Evolutionary conservation across 2,329 filamentous ascomycete genomes (phyloP).

Genomic region (Diaporthe capsici): DNA sequence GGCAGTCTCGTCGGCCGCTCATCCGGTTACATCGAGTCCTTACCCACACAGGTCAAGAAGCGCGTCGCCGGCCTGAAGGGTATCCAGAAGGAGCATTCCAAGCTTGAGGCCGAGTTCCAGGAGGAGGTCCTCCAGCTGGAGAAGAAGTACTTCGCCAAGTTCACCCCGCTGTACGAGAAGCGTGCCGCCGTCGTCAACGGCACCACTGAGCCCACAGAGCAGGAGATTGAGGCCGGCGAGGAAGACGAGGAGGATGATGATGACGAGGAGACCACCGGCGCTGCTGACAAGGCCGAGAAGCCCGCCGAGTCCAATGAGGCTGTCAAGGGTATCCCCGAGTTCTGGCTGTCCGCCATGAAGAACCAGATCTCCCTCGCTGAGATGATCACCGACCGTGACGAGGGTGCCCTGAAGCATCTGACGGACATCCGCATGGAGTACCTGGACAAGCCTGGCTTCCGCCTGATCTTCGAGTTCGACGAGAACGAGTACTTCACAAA

Average conservation of each 20-base stretch:
- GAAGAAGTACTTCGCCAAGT: conserved; percentile 99
- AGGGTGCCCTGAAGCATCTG: conserved; percentile 90
- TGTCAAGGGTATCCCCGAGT: conserved; percentile 91
- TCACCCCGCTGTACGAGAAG: conserved; percentile 96
- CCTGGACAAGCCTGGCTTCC: conserved; percentile 97
- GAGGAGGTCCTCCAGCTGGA: conserved; percentile 98
- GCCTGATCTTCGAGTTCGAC: conserved; percentile 95
- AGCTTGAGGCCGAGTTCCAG: conserved; percentile 98
- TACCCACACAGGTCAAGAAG: conserved; percentile 89
- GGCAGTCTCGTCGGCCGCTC: conserved; percentile 93
- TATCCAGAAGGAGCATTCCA: conserved; percentile 98
- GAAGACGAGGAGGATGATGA: conserved; percentile 80
- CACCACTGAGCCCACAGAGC: conserved; percentile 84
- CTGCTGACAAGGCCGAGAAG: conserved; percentile 70
- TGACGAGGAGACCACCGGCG: conserved; percentile 56
- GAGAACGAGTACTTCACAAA: conserved; percentile 98
- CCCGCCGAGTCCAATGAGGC: conserved; percentile 68
- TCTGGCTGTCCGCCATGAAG: conserved; percentile 99
- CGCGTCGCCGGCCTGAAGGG: conserved; percentile 97
- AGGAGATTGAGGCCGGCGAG: conserved; percentile 90
- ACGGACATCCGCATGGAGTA: conserved; percentile 99
- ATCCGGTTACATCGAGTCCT: conserved; percentile 97
- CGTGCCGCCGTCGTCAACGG: conserved; percentile 95
- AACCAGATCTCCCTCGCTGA: conserved; percentile 97
- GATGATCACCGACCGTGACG: conserved; percentile 98